A percentile compares a stretch with the other conserved stretches of the same genome.
Conservation (phyloP, 305 asterid species). For the Solanum hybrid region DNA sequence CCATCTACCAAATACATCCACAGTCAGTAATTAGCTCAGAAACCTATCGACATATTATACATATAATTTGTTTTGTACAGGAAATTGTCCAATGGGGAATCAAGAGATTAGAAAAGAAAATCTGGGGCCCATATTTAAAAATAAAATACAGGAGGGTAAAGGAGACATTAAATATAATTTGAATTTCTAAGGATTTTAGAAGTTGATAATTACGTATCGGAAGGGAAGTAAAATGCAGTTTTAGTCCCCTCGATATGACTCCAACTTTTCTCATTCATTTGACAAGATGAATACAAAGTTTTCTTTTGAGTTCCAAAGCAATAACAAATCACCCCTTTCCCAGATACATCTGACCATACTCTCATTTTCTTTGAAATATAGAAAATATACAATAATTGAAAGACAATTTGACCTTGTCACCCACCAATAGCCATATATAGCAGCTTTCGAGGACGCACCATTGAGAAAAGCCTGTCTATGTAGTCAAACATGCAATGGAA, state of each 20-base stretch:
- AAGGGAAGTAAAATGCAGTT: background rate
- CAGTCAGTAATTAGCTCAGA: constrained; percentile 11
- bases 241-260: background rate
- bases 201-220: background rate
- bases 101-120: background rate
- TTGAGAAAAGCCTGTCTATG: constrained; percentile 85
- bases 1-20: constrained; percentile 54
- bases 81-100: background rate
- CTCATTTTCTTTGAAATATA: background rate
- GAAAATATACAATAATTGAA: background rate
- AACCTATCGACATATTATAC: constrained; percentile 9
- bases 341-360: background rate
- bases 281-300: background rate
- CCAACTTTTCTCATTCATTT: background rate
- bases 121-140: background rate
- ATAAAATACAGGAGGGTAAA: background rate
- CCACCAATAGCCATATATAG: constrained; percentile 95
- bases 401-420: constrained; percentile 24
- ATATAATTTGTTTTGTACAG: background rate
- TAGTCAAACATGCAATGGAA: constrained; percentile 93
- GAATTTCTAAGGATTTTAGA: background rate
- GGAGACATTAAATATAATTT: background rate
- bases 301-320: background rate
- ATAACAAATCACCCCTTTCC: background rate
- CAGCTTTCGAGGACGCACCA: constrained; percentile 94